Evolutionary conservation across 257 asterid species (phyloP).

Genomic region (Solanum lycopersicoides): DNA sequence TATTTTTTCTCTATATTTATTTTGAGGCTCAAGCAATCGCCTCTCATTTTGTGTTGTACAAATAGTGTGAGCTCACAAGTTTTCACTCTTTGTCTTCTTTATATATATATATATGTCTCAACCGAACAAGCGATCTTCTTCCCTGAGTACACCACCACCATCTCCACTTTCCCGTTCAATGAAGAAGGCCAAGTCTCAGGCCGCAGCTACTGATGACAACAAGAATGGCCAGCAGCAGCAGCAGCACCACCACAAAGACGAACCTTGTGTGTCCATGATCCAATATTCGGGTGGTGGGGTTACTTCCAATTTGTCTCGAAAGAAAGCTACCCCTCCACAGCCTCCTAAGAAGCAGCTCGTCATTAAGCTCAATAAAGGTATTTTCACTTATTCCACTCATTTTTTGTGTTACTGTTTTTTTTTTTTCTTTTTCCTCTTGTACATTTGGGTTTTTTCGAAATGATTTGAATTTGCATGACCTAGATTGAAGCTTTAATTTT

Average conservation of each 20-base stretch:
- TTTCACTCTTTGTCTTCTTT: slow-evolving; percentile 18
- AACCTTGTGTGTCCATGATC: slow-evolving; percentile 29
- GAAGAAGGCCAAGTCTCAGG: slow-evolving; percentile 77
- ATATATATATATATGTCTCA: slow-evolving; percentile 46
- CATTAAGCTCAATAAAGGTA: slow-evolving; percentile 78
- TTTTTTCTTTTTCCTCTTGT: neutral
- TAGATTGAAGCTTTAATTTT: neutral
- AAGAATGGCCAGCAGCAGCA: slow-evolving; percentile 41
- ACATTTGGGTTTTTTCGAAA: neutral
- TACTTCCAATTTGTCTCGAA: slow-evolving; percentile 61
- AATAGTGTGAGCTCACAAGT: slow-evolving; percentile 8
- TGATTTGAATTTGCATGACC: neutral
- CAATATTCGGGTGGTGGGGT: slow-evolving; percentile 39
- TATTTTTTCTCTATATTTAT: too few relatives aligned
- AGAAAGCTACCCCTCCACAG: slow-evolving; percentile 76
- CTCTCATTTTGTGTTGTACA: neutral
- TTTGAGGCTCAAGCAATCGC: neutral
- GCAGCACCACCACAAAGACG: slow-evolving; percentile 33
- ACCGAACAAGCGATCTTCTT: slow-evolving; percentile 32
- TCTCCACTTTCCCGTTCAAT: slow-evolving; percentile 33
- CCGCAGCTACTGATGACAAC: slow-evolving; percentile 24
- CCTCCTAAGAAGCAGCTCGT: slow-evolving; percentile 66
- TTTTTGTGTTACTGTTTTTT: neutral
- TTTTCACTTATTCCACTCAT: neutral
- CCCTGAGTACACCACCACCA: slow-evolving; percentile 13